These are phyloP conservation scores for Hanseniaspora lachancei DNA, from an alignment of 805 yeast species.

Conservation along the genomic window DNA sequence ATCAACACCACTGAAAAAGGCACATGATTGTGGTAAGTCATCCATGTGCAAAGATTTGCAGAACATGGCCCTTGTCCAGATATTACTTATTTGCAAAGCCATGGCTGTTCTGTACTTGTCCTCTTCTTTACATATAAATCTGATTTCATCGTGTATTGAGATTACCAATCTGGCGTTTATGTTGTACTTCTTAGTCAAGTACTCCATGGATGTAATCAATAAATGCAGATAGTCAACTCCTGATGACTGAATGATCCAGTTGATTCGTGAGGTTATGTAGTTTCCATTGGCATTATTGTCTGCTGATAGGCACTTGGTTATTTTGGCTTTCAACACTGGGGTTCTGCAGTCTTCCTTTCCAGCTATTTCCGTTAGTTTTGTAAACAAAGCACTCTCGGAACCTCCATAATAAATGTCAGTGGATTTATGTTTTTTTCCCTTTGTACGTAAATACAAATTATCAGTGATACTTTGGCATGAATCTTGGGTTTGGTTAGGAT, in stretches of 20 bases:
- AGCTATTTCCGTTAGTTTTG: constrained; percentile 77
- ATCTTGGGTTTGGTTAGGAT: constrained; percentile 50
- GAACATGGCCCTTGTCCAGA: constrained; percentile 95
- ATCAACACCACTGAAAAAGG: constrained; percentile 89
- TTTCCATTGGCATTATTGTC: constrained; percentile 43
- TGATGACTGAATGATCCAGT: constrained; percentile 96
- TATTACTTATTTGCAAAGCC: constrained; percentile 73
- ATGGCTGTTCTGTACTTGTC: constrained; percentile 68
- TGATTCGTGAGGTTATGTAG: constrained; percentile 78
- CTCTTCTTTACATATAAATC: constrained; percentile 62
- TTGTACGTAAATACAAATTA: constrained; percentile 63
- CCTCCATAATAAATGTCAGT: constrained; percentile 63
- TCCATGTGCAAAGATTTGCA: constrained; percentile 81
- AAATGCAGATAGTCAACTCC: constrained; percentile 94
- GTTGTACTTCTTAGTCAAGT: constrained; percentile 47
- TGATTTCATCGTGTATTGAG: constrained; percentile 90
- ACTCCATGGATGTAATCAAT: constrained; percentile 75
- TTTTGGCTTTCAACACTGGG: constrained; percentile 86
- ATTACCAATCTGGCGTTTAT: constrained; percentile 67
- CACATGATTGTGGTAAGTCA: constrained; percentile 87
- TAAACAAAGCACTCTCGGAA: constrained; percentile 82
- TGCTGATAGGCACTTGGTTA: constrained; percentile 67
- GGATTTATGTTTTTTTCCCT: constrained; percentile 39
- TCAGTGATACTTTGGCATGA: constrained; percentile 57
- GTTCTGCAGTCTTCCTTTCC: constrained; percentile 68